Evolutionary conservation across 805 yeast genomes (phyloP), one percentile per base, ranked within the genome.

Genomic region (Helenozyma rhizophorensis): DNA sequence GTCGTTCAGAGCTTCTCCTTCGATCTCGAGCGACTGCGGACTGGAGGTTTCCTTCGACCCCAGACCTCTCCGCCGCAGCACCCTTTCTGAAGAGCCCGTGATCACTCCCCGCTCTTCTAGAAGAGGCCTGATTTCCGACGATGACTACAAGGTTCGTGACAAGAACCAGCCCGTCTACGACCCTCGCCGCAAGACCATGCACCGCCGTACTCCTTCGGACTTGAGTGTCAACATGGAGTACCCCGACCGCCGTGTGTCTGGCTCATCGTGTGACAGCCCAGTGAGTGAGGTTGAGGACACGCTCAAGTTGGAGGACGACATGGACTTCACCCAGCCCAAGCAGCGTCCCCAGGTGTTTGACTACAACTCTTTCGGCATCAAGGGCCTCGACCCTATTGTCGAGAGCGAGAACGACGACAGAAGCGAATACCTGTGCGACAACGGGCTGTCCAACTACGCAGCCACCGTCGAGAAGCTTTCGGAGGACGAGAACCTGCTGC

Each of bases 331-430:
- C 25, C 27, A 7, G 16, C 22, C 32, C 5, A 37, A 31, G 23
- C 14, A 34, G n/a, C 42, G 40, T 4, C 10, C 29, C 15, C 26
- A 38, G 4, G 40, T 50, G 7, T 53, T 58, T 32, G 60, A 59
- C 36, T 41, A 34, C 29, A 39, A 39, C 30, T 50, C 57, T 23
- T 43, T 46, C 36, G 49, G 49, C 6, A 40, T 47, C 27, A 50
- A 53, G 31, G 65, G 62, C 2, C 60, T 66, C 40, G 62, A 60
- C 14, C 68, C 70, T 21, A 62, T 63, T 45, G 60, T 48, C 14
- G 70, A 65, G 46, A 37, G 50, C 12, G 60, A 53, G 18, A 51
- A 45, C 32, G 56, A 50, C 32, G 64, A 58, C 33, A 51, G 52
- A 33, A 34, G 26, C 21, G 33, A 21, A n/a, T 37, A 41, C 25